Conservation (phyloP, 2,329 filamentous ascomycete genomes). For the Phoma sp. region DNA sequence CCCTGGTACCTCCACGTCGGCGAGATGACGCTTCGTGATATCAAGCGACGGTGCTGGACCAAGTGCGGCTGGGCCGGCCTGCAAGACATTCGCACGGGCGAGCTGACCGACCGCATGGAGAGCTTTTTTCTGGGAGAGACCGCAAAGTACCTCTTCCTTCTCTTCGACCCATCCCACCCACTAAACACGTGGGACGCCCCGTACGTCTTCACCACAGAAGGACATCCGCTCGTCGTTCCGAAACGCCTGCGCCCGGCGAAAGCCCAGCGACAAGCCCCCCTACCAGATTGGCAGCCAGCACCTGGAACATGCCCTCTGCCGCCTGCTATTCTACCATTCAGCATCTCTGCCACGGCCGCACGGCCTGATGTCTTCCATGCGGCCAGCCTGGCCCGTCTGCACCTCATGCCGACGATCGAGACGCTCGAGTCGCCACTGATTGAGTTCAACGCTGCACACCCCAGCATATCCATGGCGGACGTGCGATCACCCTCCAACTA, state of each 20-base stretch:
- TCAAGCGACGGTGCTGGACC: slow-evolving; percentile 87
- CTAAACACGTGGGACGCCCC: slow-evolving; percentile 86
- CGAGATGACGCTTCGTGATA: slow-evolving; percentile 92
- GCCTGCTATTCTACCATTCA: slow-evolving; percentile 67
- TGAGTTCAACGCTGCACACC: slow-evolving; percentile 61
- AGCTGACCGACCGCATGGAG: slow-evolving; percentile 94
- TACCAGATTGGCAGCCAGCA: slow-evolving; percentile 24
- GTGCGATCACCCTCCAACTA: slow-evolving; percentile 73
- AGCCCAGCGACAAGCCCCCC: neutral
- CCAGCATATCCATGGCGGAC: slow-evolving; percentile 63
- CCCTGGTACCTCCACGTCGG: slow-evolving; percentile 96
- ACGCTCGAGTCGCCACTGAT: slow-evolving; percentile 66
- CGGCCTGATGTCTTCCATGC: slow-evolving; percentile 87
- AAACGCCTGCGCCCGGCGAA: slow-evolving; percentile 40
- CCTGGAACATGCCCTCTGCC: slow-evolving; percentile 72
- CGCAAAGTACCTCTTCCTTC: slow-evolving; percentile 90
- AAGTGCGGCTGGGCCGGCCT: slow-evolving; percentile 93
- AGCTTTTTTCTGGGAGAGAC: slow-evolving; percentile 98
- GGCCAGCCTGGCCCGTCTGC: slow-evolving; percentile 81
- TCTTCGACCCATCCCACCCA: slow-evolving; percentile 86
- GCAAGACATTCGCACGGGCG: slow-evolving; percentile 66
- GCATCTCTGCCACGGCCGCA: slow-evolving; percentile 79
- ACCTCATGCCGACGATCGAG: slow-evolving; percentile 69
- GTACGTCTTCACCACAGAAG: slow-evolving; percentile 95
- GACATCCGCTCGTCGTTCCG: slow-evolving; percentile 89